Conservation (phyloP, 169 alveolate genomes). For the Plasmodium chabaudi region DNA sequence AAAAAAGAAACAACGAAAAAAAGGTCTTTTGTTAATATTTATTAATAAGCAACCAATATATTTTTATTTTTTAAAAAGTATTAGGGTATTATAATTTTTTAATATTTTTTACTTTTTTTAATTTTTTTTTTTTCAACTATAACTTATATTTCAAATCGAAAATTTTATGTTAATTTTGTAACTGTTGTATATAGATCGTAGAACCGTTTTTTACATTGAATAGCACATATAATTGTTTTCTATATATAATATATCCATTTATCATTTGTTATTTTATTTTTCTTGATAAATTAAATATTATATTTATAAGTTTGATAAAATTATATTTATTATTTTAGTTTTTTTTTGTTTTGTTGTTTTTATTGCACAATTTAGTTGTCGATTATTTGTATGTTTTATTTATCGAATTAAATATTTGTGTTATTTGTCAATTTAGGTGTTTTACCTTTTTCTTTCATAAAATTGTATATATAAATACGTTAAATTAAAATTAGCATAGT, state of each 20-base stretch:
- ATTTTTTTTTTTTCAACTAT: constrained; percentile 9
- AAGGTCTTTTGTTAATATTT: background rate
- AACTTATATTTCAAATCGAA: constrained; percentile 19
- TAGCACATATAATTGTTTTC: constrained; percentile 17
- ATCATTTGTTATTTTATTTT: background rate
- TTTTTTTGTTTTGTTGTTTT: background rate
- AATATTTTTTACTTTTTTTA: background rate
- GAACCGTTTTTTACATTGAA: constrained; percentile 10
- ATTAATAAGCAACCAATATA: constrained; percentile 9
- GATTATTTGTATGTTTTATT: background rate
- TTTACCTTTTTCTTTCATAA: background rate
- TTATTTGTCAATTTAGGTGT: background rate
- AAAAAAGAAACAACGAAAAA: constrained; percentile 11
- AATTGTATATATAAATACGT: background rate
- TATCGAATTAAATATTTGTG: background rate
- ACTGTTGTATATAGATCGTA: background rate
- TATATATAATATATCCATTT: constrained; percentile 1
- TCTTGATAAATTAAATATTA: background rate
- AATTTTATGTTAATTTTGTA: background rate
- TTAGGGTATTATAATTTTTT: constrained; percentile 11
- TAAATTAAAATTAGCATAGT: background rate
- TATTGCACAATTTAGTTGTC: background rate
- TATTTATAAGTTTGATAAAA: constrained; percentile 2
- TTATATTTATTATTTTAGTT: constrained; percentile 1
- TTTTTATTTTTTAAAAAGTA: constrained; percentile 10